phyloP scores from a whole-genome alignment of 495 filamentous ascomycete species.

The Cryomyces minteri region DNA sequence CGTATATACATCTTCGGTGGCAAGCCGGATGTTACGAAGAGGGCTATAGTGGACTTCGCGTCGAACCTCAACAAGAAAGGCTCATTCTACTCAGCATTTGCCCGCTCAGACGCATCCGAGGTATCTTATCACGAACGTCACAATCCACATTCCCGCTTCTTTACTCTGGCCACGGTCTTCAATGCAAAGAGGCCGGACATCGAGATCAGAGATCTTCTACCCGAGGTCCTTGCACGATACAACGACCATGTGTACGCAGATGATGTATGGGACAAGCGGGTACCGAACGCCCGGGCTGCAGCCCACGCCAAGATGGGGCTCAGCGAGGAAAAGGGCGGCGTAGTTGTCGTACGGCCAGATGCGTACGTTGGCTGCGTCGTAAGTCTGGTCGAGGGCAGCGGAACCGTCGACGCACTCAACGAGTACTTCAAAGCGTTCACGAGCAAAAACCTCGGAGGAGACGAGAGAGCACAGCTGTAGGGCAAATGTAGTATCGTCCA shows the following conservation, averaged over 20 bases:
- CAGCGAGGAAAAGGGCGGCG: slow-evolving; percentile 49
- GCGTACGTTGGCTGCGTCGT: slow-evolving; percentile 69
- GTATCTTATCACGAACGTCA: slow-evolving; percentile 64
- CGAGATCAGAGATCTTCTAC: slow-evolving; percentile 46
- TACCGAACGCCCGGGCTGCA: slow-evolving; percentile 46
- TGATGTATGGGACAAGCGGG: slow-evolving; percentile 54
- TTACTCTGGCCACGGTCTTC: slow-evolving; percentile 58
- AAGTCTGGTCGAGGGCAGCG: slow-evolving; percentile 50
- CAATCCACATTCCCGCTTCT: slow-evolving; percentile 68
- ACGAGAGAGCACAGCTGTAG: too few species aligned
- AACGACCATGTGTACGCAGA: slow-evolving; percentile 74
- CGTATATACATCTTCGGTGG: slow-evolving; percentile 73
- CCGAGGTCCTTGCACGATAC: slow-evolving; percentile 51
- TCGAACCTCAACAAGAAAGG: slow-evolving; percentile 38
- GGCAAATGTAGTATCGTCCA: too few species aligned
- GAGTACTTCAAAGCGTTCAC: slow-evolving; percentile 58
- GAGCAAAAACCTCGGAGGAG: slow-evolving; percentile 17
- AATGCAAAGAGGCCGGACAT: slow-evolving; percentile 41
- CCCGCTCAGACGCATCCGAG: slow-evolving; percentile 36
- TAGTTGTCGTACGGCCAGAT: slow-evolving; percentile 71
- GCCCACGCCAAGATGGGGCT: slow-evolving; percentile 82
- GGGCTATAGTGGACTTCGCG: slow-evolving; percentile 50
- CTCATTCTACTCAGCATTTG: slow-evolving; percentile 52
- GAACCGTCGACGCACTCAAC: slow-evolving; percentile 67
- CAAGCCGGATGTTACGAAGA: slow-evolving; percentile 34